Conservation (phyloP, 768 basidiomycete species). For the Lentinula boryana region DNA sequence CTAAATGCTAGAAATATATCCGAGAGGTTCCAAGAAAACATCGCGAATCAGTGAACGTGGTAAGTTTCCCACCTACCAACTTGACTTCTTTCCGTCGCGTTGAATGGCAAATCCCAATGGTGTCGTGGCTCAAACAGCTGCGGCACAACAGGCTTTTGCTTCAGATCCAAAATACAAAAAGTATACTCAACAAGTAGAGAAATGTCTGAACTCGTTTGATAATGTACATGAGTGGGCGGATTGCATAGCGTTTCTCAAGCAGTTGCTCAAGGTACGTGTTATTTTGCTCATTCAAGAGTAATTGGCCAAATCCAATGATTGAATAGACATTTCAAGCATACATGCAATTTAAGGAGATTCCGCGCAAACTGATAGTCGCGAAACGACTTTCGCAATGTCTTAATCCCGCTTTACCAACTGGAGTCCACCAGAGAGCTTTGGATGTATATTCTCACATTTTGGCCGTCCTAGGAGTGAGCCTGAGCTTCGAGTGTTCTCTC, state of each 20-base stretch:
- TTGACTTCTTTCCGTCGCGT: constrained; percentile 2
- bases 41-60: background rate
- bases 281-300: background rate
- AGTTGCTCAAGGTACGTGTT: constrained; percentile 72
- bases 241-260: constrained; percentile 95
- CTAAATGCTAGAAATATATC: background rate
- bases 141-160: constrained; percentile 49
- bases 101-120: constrained; percentile 6
- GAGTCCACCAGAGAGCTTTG: constrained; percentile 93
- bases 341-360: constrained; percentile 94
- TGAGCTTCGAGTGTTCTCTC: background rate
- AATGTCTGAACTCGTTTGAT: constrained; percentile 88
- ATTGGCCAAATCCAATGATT: constrained; percentile 1
- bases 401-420: constrained; percentile 95
- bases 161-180: constrained; percentile 94
- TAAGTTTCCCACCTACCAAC: background rate
- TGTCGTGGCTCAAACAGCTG: constrained; percentile 24
- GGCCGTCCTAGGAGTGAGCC: constrained; percentile 79
- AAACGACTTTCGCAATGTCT: constrained; percentile 95
- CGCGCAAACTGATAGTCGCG: constrained; percentile 87
- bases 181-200: constrained; percentile 88
- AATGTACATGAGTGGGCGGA: constrained; percentile 99
- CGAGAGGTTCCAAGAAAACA: background rate
- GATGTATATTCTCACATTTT: constrained; percentile 94
- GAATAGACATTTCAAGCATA: constrained; percentile 86